Conservation (phyloP, 164 flowering plant species). For the Tinospora cordifolia region DNA sequence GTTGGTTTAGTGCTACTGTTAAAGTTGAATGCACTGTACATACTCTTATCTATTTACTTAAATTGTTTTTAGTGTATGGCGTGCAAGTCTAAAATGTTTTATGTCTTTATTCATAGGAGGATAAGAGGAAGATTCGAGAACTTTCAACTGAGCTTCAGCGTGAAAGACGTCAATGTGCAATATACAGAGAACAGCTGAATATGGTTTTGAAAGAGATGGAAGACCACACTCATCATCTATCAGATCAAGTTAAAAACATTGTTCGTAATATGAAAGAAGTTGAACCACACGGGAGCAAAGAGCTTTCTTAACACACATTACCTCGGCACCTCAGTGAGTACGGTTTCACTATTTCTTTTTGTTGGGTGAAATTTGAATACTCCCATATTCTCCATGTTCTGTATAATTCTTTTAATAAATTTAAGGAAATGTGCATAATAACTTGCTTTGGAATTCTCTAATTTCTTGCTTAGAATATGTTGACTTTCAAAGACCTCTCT, state of each 20-base stretch:
- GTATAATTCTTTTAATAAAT: background rate
- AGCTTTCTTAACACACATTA: background rate
- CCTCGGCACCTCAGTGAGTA: slow-evolving; percentile 2
- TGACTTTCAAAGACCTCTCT: background rate
- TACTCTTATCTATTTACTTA: background rate
- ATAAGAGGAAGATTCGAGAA: slow-evolving; percentile 23
- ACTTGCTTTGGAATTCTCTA: background rate
- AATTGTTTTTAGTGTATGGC: background rate
- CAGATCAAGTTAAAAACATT: slow-evolving; percentile 22
- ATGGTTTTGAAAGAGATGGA: slow-evolving; percentile 23
- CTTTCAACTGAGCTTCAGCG: slow-evolving; percentile 24
- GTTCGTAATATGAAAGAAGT: slow-evolving; percentile 19
- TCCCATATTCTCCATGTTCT: background rate
- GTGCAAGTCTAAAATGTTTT: background rate
- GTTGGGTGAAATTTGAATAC: background rate
- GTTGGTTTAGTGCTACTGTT: background rate
- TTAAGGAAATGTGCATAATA: background rate
- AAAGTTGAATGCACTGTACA: background rate
- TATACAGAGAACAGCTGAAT: slow-evolving; percentile 22
- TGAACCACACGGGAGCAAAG: slow-evolving; percentile 20
- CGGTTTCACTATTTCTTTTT: background rate
- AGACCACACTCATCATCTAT: slow-evolving; percentile 20
- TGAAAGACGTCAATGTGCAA: slow-evolving; percentile 22
- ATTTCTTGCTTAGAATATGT: background rate
- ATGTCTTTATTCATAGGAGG: slow-evolving; percentile 16